phyloP scores from a whole-genome alignment of 2,329 filamentous ascomycete species.

The Sordariomycetes sp. region DNA sequence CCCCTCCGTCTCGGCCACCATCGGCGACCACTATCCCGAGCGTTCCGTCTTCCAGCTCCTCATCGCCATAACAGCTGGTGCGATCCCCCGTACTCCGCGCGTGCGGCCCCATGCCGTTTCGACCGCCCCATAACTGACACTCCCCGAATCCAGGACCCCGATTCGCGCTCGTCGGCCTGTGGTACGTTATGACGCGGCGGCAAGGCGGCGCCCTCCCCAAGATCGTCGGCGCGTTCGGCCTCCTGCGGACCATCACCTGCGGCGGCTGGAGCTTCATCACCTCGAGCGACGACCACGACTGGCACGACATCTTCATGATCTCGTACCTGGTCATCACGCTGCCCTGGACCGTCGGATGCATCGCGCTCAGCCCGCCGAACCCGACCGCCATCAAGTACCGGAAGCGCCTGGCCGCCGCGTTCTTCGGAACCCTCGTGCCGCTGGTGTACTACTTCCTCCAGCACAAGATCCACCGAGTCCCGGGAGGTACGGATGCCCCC shows the following conservation, averaged over 20 bases:
- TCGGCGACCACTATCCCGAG: constrained; percentile 94
- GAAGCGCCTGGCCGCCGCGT: constrained; percentile 70
- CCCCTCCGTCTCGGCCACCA: constrained; percentile 89
- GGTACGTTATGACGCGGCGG: constrained; percentile 78
- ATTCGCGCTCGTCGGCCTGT: constrained; percentile 81
- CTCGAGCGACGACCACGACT: constrained; percentile 94
- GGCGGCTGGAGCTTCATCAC: constrained; percentile 98
- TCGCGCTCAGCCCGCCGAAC: constrained; percentile 80
- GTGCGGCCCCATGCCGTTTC: background rate
- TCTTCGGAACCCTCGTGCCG: constrained; percentile 85
- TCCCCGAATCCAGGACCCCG: constrained; percentile 54
- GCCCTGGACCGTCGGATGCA: constrained; percentile 88
- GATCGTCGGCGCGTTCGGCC: constrained; percentile 66
- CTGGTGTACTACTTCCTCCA: constrained; percentile 97
- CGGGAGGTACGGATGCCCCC: constrained; percentile 72
- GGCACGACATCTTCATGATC: constrained; percentile 99
- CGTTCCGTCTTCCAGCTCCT: constrained; percentile 95
- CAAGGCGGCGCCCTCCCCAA: constrained; percentile 69
- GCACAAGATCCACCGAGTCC: constrained; percentile 89
- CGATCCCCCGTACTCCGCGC: constrained; percentile 10
- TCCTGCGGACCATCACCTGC: constrained; percentile 86
- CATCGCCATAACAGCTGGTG: constrained; percentile 89
- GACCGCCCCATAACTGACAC: background rate
- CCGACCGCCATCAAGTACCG: constrained; percentile 75
- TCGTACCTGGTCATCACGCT: constrained; percentile 90